Percentiles rank a stretch among this genome's conserved stretches.
phyloP scores from a whole-genome alignment of 208 protist genomes.

The Leptomonas pyrrhocoris region DNA sequence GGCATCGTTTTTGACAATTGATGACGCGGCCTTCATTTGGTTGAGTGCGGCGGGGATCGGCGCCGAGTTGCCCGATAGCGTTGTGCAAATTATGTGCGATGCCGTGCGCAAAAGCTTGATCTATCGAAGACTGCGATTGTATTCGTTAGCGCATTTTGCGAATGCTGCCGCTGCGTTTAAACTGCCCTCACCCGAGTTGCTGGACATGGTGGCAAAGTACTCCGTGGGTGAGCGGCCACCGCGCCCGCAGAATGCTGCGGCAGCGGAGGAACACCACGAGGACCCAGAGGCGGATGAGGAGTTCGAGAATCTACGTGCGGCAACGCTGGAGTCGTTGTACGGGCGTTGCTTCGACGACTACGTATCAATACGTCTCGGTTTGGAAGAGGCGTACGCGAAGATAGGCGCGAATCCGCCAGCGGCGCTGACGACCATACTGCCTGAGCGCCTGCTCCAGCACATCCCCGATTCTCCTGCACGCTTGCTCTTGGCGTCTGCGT shows the following conservation, averaged over 20 bases:
- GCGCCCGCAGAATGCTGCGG: constrained; percentile 24
- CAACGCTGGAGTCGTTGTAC: constrained; percentile 38
- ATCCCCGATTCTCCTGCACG: constrained; percentile 29
- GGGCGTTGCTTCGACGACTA: constrained; percentile 40
- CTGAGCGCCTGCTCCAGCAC: constrained; percentile 47
- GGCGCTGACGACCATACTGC: constrained; percentile 41
- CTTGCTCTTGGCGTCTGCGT: constrained; percentile 36
- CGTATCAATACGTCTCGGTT: constrained; percentile 38
- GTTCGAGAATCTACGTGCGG: constrained; percentile 16
- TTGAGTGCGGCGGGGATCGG: constrained; percentile 17
- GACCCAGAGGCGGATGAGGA: constrained; percentile 29
- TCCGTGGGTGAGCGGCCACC: constrained; percentile 59
- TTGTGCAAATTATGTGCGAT: constrained; percentile 44
- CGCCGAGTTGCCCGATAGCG: constrained; percentile 40
- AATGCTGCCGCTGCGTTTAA: constrained; percentile 31
- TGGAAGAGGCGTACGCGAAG: constrained; percentile 54
- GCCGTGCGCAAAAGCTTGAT: constrained; percentile 32
- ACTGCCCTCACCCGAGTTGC: constrained; percentile 37
- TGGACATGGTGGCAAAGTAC: constrained; percentile 50
- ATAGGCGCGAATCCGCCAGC: constrained; percentile 38
- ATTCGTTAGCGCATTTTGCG: constrained; percentile 27
- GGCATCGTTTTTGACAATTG: constrained; percentile 33
- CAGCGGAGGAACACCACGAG: constrained; percentile 1
- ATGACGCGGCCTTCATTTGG: constrained; percentile 43
- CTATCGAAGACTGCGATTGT: constrained; percentile 30